phyloP scores from a whole-genome alignment of 2,329 filamentous ascomycete species.

The Lachnellula cervina region DNA sequence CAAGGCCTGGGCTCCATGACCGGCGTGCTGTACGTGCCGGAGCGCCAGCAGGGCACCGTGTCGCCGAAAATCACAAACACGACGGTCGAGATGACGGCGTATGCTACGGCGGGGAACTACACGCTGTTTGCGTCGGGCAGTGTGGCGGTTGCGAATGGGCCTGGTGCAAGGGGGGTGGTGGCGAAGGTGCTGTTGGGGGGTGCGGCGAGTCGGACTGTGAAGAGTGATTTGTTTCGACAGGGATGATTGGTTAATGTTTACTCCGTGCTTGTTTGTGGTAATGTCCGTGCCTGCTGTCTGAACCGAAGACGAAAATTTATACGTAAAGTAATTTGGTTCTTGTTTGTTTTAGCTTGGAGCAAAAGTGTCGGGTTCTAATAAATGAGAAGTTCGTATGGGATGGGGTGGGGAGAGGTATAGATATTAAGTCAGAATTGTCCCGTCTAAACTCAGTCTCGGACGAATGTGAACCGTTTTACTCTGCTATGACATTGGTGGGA shows the following conservation, averaged over 20 bases:
- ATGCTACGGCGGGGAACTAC: conserved; percentile 8
- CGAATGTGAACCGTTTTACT: too few species aligned
- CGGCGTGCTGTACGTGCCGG: conserved; percentile 11
- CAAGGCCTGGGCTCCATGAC: background rate
- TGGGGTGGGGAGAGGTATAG: too few species aligned
- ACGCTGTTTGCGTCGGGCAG: conserved; percentile 5
- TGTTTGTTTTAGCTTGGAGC: too few species aligned
- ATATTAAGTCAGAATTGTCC: too few species aligned
- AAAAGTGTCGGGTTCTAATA: too few species aligned
- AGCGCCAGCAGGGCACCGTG: conserved; percentile 3
- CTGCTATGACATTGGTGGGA: too few species aligned
- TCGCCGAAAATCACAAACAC: conserved; percentile 2
- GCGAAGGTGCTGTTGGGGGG: conserved; percentile 11
- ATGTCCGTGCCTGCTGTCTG: too few species aligned
- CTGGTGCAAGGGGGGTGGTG: background rate
- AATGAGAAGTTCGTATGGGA: too few species aligned
- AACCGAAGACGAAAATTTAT: background rate
- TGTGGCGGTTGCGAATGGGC: conserved; percentile 1
- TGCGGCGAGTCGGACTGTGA: conserved; percentile 10
- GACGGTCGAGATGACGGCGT: conserved; percentile 2
- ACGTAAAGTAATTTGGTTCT: background rate
- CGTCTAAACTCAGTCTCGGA: too few species aligned
- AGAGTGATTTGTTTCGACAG: background rate
- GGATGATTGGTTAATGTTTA: background rate
- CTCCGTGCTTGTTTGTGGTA: background rate